Base-by-base conservation (phyloP, 805 yeast genomes). In the Metschnikowia chrysomelidarum region DNA sequence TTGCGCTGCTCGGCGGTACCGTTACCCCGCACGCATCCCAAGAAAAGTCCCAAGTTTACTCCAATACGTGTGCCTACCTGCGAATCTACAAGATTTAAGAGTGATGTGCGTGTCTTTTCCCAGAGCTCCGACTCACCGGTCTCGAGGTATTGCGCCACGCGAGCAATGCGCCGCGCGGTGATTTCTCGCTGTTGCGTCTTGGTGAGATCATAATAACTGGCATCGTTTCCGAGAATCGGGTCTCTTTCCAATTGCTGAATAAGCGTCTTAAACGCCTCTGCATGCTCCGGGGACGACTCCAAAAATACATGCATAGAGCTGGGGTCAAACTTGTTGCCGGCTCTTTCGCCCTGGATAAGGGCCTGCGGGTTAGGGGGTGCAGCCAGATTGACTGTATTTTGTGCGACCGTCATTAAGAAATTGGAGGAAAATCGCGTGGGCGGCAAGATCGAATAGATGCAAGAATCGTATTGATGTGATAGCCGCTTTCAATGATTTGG, bases 271-370 rank as follows among this genome's bases (percentile, higher is more conserved):
- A 47, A 41, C 22, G 27, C 30, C 27, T 39, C 43, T 10, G 57
- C 52, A 32, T 38, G 38, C 29, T 52, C 54, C 34, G 41, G 30
- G 19, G 51, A 41, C 5, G 48, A 47, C 38, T 56, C 60, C 40
- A 56, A 49, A 39, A 54, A 56, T 39, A 46, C 30, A 42, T 54
- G 53, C 60, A 56, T 56, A 16, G 33, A 23, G 12, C 40, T 41
- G 5, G 54, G 50, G 41, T 51, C 43, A 34, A 55, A 51, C 22
- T 30, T 38, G 30, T 44, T 46, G 13, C 26, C 34, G 18, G 37
- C 46, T 20, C 60, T 40, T 34, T 56, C 60, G 23, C 34, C 39
- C 18, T 36, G 39, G 41, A 56, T 49, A 22, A 43, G 40, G 12
- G 38, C 40, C 26, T 34, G 44, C 7, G 60, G 60, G 36, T 53